Evolutionary conservation across 257 asterid species (phyloP).

Genomic region (Nicotiana noctiflora): DNA sequence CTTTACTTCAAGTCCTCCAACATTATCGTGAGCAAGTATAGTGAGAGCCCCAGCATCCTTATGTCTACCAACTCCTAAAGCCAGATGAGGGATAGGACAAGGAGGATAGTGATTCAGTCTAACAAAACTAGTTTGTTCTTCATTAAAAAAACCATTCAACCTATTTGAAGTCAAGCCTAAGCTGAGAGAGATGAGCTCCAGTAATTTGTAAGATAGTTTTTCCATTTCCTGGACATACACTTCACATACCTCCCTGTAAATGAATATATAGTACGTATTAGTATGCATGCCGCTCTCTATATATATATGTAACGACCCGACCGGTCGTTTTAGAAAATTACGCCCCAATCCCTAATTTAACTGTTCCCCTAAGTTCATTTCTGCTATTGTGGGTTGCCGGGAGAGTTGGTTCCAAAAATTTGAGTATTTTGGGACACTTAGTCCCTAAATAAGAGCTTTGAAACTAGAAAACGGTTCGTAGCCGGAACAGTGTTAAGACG

Average conservation of each 20-base stretch:
- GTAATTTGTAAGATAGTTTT: conserved; percentile 40
- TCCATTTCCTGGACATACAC: conserved; percentile 42
- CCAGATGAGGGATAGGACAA: conserved; percentile 65
- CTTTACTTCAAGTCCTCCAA: conserved; percentile 71
- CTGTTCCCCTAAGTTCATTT: too few species aligned
- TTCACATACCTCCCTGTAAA: conserved; percentile 48
- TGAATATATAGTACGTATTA: not conserved
- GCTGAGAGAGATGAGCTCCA: conserved; percentile 49
- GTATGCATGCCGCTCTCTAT: too few species aligned
- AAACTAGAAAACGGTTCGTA: too few species aligned
- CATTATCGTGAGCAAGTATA: conserved; percentile 55
- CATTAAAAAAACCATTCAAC: conserved; percentile 33
- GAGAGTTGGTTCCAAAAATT: too few species aligned
- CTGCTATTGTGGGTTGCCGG: too few species aligned
- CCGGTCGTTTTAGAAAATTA: too few species aligned
- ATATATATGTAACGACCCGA: too few species aligned
- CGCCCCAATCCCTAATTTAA: too few species aligned
- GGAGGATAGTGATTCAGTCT: conserved; percentile 67
- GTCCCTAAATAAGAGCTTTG: too few species aligned
- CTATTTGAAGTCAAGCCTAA: conserved; percentile 42
- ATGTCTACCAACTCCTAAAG: conserved; percentile 79
- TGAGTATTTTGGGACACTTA: too few species aligned
- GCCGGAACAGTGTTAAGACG: too few species aligned
- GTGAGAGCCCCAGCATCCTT: conserved; percentile 62
- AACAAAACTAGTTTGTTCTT: conserved; percentile 47